Evolutionary conservation across 116 monocot genomes (phyloP), one percentile per base, ranked within the genome.

Genomic region (Trichopus zeylanicus): DNA sequence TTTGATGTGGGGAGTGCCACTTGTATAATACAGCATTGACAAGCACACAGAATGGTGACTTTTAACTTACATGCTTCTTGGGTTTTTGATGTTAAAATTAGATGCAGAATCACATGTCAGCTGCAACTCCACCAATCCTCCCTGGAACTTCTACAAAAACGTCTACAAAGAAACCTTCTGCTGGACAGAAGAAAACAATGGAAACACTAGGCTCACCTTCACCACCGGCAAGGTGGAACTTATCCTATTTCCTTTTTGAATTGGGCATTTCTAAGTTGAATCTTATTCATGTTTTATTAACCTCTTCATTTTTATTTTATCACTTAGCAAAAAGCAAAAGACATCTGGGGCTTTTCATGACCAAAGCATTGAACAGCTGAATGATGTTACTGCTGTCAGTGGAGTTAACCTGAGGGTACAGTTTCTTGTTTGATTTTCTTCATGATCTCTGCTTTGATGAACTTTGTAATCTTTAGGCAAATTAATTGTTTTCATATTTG

Each of bases 321-420:
- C 23, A 38, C 4, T 11, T 26, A 94, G 94, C 68, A 94, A 94
- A 76, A 94, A 83, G 67, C 94, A 86, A 67, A 94, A 94, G 75
- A 69, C 76, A 42, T 66, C 85, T 38, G 89, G 85, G 5, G 62
- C 74, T 48, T 79, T 71, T 52, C 78, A 69, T 60, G 94, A 89
- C 60, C 86, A 89, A 62, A 94, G 89, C 56, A 89, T 89, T 56
- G 94, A 97, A 26, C 97, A 87, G 19, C 73, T 97, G 26, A 97
- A 97, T 80, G 97, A 97, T 81, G 97, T 97, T 54, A 97, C 86
- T 46, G 89, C 87, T 72, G 95, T 90, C 46, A 95, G 95, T 55
- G 94, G 94, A 60, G 89, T 94, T 46, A 81, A 94, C 69, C 56
- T 94, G 57, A 86, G 83, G 94, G 86, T 87, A 82, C 60, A 8